phyloP scores from a whole-genome alignment of 2,329 filamentous ascomycete genomes.

The Fusarium siculi region DNA sequence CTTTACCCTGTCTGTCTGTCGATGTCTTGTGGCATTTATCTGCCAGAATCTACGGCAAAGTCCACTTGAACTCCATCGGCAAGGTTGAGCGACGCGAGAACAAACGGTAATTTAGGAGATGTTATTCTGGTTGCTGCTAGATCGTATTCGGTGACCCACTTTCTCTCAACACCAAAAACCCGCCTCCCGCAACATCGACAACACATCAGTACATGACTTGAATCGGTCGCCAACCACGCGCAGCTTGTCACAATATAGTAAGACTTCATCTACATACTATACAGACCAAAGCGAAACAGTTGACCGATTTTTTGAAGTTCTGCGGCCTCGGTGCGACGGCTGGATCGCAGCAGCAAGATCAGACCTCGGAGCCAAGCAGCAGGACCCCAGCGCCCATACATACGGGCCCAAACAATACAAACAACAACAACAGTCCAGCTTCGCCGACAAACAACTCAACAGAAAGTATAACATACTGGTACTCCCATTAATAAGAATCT shows the following conservation, averaged over 20 bases:
- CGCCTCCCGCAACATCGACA: background rate
- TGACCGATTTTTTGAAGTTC: too few species aligned
- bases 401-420: background rate
- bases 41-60: accelerated
- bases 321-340: background rate
- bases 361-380: background rate
- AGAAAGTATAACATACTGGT: accelerated
- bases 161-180: background rate
- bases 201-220: background rate
- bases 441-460: background rate
- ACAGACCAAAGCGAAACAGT: background rate
- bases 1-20: background rate
- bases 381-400: accelerated
- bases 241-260: background rate
- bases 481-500: background rate
- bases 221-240: background rate
- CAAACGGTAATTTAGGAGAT: background rate
- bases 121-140: background rate
- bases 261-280: background rate
- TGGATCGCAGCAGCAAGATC: background rate
- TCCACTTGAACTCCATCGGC: background rate
- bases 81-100: background rate
- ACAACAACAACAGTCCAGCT: background rate
- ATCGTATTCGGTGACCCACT: background rate
- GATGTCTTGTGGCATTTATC: too few species aligned